Conservation (phyloP, 306 rosid genomes). For the Rosa lucieae region DNA sequence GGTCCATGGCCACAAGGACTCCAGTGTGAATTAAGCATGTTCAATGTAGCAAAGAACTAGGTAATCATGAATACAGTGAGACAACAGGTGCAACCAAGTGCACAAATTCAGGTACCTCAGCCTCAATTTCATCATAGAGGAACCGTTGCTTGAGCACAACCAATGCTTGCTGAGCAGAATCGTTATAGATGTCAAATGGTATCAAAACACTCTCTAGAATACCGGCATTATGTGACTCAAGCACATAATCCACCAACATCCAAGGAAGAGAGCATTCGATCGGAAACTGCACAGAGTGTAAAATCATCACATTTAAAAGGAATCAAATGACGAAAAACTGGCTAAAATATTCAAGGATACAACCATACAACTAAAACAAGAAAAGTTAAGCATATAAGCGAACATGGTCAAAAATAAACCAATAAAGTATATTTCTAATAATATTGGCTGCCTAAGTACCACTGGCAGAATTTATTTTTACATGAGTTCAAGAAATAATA, state of each 20-base stretch:
- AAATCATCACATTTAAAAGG: conserved; percentile 18
- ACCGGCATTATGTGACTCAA: conserved; percentile 84
- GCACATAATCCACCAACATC: conserved; percentile 95
- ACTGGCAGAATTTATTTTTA: background rate
- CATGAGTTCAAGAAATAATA: background rate
- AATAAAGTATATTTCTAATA: background rate
- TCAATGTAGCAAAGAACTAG: background rate
- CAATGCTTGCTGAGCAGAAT: conserved; percentile 95
- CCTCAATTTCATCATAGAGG: conserved; percentile 97
- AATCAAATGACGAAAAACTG: background rate
- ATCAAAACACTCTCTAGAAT: conserved; percentile 88
- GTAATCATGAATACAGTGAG: background rate
- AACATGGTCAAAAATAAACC: background rate
- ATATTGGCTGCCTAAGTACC: background rate
- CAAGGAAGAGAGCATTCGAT: conserved; percentile 98
- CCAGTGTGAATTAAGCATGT: background rate
- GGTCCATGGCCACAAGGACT: background rate
- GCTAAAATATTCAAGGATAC: background rate
- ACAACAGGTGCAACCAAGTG: background rate
- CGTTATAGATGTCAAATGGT: conserved; percentile 93
- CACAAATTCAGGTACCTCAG: conserved; percentile 60
- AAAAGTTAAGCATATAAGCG: background rate
- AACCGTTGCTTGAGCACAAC: conserved; percentile 88
- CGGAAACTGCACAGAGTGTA: conserved; percentile 65
- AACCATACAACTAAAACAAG: background rate